phyloP scores from a whole-genome alignment of 1,284 basidiomycete genomes.

The Moesziomyces parantarcticus region DNA sequence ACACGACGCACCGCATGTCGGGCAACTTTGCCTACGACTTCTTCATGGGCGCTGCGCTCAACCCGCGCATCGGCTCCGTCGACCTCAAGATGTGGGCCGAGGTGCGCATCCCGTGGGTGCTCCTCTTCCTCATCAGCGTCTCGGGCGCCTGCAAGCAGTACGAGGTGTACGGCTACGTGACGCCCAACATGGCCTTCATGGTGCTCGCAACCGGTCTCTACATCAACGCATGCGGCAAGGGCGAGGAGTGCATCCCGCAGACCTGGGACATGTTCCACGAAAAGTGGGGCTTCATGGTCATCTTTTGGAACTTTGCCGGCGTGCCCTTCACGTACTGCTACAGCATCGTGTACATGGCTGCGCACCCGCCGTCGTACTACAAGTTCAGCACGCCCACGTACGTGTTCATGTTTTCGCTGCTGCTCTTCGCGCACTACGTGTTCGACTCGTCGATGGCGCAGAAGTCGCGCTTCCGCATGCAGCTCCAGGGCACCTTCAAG shows the following conservation, averaged over 20 bases:
- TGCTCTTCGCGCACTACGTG: slow-evolving; percentile 56
- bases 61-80: slow-evolving; percentile 90
- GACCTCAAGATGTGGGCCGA: slow-evolving; percentile 99
- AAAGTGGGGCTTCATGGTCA: slow-evolving; percentile 68
- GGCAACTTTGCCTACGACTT: slow-evolving; percentile 81
- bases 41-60: slow-evolving; percentile 90
- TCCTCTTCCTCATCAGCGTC: slow-evolving; percentile 91
- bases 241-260: slow-evolving; percentile 91
- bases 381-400: slow-evolving; percentile 83
- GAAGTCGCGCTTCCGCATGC: slow-evolving; percentile 97
- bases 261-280: slow-evolving; percentile 77
- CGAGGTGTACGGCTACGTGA: slow-evolving; percentile 83
- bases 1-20: slow-evolving; percentile 77
- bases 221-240: slow-evolving; percentile 84
- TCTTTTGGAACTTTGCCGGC: slow-evolving; percentile 86
- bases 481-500: slow-evolving; percentile 84
- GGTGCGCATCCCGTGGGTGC: slow-evolving; percentile 96
- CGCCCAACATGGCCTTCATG: slow-evolving; percentile 97
- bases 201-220: slow-evolving; percentile 94
- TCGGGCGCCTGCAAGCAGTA: slow-evolving; percentile 96
- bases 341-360: slow-evolving; percentile 96
- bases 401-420: slow-evolving; percentile 69
- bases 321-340: slow-evolving; percentile 75
- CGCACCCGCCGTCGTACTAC: slow-evolving; percentile 89
- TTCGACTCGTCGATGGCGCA: slow-evolving; percentile 97